Base-by-base conservation (phyloP, 2,329 filamentous ascomycete genomes). In the Arthrinium phaeospermum region DNA sequence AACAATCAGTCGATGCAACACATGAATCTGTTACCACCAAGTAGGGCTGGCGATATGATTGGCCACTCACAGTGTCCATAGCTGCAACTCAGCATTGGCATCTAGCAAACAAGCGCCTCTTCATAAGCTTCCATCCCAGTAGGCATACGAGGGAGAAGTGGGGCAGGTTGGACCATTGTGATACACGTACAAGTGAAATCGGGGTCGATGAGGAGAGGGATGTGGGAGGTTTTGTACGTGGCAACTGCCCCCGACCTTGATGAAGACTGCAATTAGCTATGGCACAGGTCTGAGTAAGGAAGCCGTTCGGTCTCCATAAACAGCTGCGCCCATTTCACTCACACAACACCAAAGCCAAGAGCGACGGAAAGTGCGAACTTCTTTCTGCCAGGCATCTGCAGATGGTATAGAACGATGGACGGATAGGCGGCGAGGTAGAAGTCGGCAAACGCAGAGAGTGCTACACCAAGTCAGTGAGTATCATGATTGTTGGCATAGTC, bases 361-460 rank as follows among this genome's bases (percentile, higher is more conserved):
- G 84, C 81, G 46, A 76, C 72, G 1, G 78, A 79, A 6, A 86
- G 73, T 0, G 80, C 83, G 12, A 85, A 68, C 77, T 86, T 86
- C 78, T 85, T 85, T 70, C 77, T 79, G 10, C 79, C 72, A 27
- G 80, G 79, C 76, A 86, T 79, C 47, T 83, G 81, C 12, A 85
- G 76, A 10, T 76, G 76, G 51, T 74, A 81, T 0, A 86, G 77
- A 0, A 85, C 79, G 3, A 82, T 68, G 2, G 80, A 79, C 0
- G 84, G 83, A 49, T 85, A 85, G 0, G 84, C 73, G 22, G 84
- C 83, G 6, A 85, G 79, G 69, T 85, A 85, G 0, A 85, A 75
- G 73, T 85, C 84, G n/a, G 82, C 78, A 34, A 80, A 75, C 1
- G 79, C 82, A 19, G 81, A 83, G 24, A 81, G 75, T 0, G 76